Conservation (phyloP, 1,139 yeast genomes). For the Candida smagusa region DNA sequence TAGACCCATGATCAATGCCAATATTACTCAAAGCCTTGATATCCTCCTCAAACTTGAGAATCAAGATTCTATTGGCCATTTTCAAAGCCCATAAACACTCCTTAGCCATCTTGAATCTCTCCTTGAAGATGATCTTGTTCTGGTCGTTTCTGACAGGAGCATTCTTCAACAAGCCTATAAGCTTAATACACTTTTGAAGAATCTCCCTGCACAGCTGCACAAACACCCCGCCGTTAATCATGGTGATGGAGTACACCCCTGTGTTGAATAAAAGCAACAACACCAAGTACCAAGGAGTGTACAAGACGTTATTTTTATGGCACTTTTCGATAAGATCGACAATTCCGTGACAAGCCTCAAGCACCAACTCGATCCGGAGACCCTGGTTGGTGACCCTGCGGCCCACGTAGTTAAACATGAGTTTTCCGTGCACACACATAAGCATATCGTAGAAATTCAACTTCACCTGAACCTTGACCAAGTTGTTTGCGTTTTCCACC, state of each 20-base stretch:
- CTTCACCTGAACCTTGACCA: constrained; percentile 37
- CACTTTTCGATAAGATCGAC: constrained; percentile 32
- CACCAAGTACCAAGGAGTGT: constrained; percentile 55
- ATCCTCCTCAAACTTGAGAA: constrained; percentile 45
- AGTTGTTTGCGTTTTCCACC: constrained; percentile 3
- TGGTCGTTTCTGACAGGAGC: constrained; percentile 31
- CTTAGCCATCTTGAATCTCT: constrained; percentile 54
- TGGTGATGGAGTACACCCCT: constrained; percentile 43
- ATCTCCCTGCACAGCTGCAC: constrained; percentile 23
- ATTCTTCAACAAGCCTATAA: constrained; percentile 25
- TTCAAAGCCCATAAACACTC: constrained; percentile 66
- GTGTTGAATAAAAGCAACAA: constrained; percentile 46
- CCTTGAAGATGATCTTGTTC: constrained; percentile 35
- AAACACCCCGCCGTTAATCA: constrained; percentile 43
- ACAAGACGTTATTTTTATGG: constrained; percentile 32
- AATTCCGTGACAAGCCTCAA: constrained; percentile 36
- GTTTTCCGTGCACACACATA: constrained; percentile 35
- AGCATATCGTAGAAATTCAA: constrained; percentile 41
- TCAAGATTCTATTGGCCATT: constrained; percentile 50
- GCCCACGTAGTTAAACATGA: constrained; percentile 34
- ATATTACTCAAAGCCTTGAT: constrained; percentile 32
- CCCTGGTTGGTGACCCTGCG: constrained; percentile 31
- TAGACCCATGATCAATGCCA: constrained; percentile 59
- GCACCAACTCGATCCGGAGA: constrained; percentile 29
- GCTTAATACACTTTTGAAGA: constrained; percentile 23